phyloP scores from a whole-genome alignment of 768 basidiomycete species.

The Boletus rufocinnamomeus region DNA sequence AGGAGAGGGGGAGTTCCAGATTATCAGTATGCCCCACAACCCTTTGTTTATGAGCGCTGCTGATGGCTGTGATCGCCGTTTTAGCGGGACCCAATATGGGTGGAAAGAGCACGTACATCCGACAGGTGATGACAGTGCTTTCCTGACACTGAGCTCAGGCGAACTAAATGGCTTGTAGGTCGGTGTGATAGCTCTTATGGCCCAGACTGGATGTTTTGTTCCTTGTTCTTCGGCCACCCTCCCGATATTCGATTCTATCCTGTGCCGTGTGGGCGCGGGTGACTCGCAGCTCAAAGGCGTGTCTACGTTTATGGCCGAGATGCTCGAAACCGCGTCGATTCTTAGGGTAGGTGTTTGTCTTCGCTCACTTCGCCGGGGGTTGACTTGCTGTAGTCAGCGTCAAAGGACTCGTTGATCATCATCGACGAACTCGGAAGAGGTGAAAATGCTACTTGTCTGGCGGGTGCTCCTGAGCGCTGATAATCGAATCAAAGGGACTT shows the following conservation, averaged over 20 bases:
- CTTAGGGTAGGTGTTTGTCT: constrained; percentile 59
- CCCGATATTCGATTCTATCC: constrained; percentile 93
- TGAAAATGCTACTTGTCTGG: constrained; percentile 27
- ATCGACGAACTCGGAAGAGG: constrained; percentile 97
- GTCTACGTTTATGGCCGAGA: constrained; percentile 99
- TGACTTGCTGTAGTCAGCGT: constrained; percentile 66
- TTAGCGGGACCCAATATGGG: constrained; percentile 98
- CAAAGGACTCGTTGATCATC: constrained; percentile 90
- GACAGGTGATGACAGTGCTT: constrained; percentile 55
- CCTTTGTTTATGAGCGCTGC: not conserved
- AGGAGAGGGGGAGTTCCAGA: constrained; percentile 91
- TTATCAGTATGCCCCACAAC: constrained; percentile 68
- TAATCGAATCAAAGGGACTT: constrained; percentile 61
- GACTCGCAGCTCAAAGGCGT: constrained; percentile 98
- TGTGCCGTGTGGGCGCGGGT: constrained; percentile 95
- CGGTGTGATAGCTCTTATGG: constrained; percentile 96
- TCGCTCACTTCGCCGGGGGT: not conserved
- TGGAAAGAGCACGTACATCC: constrained; percentile 96
- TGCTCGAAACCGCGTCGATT: constrained; percentile 98
- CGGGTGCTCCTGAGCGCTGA: constrained; percentile 3
- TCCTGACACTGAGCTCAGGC: not conserved
- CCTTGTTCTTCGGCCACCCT: constrained; percentile 84
- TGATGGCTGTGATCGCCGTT: constrained; percentile 8
- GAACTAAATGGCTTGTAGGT: constrained; percentile 47
- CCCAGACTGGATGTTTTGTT: constrained; percentile 93